Conservation (phyloP, 2,329 filamentous ascomycete genomes). For the Aspergillus versicolor region DNA sequence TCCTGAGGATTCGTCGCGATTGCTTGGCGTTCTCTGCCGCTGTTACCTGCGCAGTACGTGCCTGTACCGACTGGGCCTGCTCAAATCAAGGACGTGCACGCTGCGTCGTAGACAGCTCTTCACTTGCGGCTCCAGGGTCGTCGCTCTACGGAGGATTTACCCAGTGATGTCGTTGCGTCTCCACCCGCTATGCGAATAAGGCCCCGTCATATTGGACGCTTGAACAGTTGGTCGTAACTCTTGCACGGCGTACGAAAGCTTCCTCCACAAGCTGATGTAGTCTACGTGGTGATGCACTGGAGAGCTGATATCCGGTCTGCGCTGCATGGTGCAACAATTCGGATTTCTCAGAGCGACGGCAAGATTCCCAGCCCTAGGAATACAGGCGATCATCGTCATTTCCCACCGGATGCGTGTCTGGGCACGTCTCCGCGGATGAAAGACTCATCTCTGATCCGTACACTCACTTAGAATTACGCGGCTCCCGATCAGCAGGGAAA, state of each 20-base stretch:
- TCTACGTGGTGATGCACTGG: background rate
- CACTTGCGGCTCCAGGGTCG: background rate
- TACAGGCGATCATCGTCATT: background rate
- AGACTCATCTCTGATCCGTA: background rate
- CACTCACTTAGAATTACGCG: constrained; percentile 20
- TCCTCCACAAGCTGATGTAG: constrained; percentile 15
- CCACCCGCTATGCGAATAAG: constrained; percentile 1
- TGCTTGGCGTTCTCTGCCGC: background rate
- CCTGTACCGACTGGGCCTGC: too few relatives aligned
- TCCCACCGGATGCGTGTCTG: background rate
- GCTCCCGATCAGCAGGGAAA: constrained; percentile 20
- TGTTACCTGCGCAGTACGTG: too few relatives aligned
- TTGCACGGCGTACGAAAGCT: background rate
- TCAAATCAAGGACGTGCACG: too few relatives aligned
- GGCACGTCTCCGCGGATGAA: background rate
- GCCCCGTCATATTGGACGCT: background rate
- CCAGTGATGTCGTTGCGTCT: background rate
- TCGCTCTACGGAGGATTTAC: background rate
- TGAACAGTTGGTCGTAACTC: background rate
- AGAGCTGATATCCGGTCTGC: background rate
- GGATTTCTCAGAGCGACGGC: background rate
- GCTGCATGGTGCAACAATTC: background rate
- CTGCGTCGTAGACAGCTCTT: background rate
- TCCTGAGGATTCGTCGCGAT: background rate
- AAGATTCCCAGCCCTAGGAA: constrained; percentile 1